Conservation (phyloP, 139 green algal species). For the Asterochloris sp. region DNA sequence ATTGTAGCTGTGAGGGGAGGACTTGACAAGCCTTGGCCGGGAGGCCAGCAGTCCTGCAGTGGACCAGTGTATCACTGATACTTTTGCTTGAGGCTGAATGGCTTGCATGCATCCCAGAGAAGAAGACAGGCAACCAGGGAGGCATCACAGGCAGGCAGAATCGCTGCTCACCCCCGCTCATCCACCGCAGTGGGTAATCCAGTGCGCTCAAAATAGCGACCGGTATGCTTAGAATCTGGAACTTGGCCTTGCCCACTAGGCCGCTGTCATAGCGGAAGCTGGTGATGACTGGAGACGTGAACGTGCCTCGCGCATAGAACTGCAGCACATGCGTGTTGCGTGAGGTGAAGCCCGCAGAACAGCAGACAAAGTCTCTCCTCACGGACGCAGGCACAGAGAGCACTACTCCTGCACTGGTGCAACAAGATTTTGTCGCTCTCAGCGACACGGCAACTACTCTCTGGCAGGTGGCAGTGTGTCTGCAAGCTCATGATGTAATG, state of each 20-base stretch:
- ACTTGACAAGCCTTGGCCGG: conserved; percentile 35
- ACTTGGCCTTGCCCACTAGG: not conserved
- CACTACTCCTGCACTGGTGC: not conserved
- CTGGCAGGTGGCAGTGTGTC: not conserved
- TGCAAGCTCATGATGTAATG: not conserved
- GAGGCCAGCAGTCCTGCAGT: conserved; percentile 20
- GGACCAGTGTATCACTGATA: not conserved
- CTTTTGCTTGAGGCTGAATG: not conserved
- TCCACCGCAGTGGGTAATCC: conserved; percentile 56
- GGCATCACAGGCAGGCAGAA: not conserved
- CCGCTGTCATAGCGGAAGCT: conserved; percentile 2
- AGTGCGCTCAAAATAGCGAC: conserved; percentile 28
- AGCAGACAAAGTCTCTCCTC: not conserved
- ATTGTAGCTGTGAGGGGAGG: conserved; percentile 53
- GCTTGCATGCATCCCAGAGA: not conserved
- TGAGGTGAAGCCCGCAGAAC: not conserved
- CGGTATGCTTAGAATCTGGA: not conserved
- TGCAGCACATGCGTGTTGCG: conserved; percentile 13
- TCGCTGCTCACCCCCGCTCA: conserved; percentile 29
- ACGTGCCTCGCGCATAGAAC: conserved; percentile 76
- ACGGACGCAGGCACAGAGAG: not conserved
- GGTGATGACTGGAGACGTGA: conserved; percentile 45
- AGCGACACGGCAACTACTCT: not conserved
- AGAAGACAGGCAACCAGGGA: not conserved
- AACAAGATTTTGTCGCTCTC: not conserved